These are phyloP conservation scores for Fusarium cyanostomum DNA, from an alignment of 2,329 filamentous ascomycete species.

Conservation along the genomic window DNA sequence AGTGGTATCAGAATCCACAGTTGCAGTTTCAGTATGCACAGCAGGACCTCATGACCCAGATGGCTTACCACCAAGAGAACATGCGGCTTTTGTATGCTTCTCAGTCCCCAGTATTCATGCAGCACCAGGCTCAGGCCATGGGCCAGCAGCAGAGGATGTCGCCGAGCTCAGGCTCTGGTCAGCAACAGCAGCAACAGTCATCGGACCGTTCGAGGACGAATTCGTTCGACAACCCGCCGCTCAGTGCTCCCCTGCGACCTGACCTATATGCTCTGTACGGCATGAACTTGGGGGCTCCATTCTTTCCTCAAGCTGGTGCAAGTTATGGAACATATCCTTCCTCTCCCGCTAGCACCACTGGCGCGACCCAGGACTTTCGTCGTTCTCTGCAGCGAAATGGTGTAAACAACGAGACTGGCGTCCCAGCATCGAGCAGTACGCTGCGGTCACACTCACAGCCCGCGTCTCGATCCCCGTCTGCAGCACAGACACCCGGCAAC, in stretches of 20 bases:
- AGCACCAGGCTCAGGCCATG: conserved; percentile 47
- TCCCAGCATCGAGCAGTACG: conserved; percentile 61
- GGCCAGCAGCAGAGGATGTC: conserved; percentile 46
- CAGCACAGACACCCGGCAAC: conserved; percentile 40
- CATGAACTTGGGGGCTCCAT: conserved; percentile 54
- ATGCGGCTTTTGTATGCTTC: conserved; percentile 49
- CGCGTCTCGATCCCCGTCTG: conserved; percentile 58
- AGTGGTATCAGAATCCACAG: conserved; percentile 59
- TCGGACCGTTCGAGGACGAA: conserved; percentile 67
- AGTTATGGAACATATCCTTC: conserved; percentile 65
- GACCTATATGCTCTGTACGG: conserved; percentile 65
- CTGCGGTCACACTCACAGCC: conserved; percentile 74
- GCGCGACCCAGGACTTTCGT: conserved; percentile 61
- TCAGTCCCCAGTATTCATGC: conserved; percentile 48
- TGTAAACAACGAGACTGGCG: conserved; percentile 58
- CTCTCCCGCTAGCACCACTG: conserved; percentile 60
- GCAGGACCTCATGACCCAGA: conserved; percentile 54
- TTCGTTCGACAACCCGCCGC: conserved; percentile 69
- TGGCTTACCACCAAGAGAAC: conserved; percentile 53
- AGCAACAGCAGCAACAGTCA: conserved; percentile 46
- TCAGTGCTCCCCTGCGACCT: conserved; percentile 66
- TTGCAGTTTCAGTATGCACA: conserved; percentile 54
- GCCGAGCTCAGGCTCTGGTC: conserved; percentile 32
- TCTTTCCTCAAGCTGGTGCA: conserved; percentile 56
- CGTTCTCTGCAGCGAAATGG: conserved; percentile 66